Evolutionary conservation across 768 basidiomycete species (phyloP).

Genomic region (Mycena galericulata): DNA sequence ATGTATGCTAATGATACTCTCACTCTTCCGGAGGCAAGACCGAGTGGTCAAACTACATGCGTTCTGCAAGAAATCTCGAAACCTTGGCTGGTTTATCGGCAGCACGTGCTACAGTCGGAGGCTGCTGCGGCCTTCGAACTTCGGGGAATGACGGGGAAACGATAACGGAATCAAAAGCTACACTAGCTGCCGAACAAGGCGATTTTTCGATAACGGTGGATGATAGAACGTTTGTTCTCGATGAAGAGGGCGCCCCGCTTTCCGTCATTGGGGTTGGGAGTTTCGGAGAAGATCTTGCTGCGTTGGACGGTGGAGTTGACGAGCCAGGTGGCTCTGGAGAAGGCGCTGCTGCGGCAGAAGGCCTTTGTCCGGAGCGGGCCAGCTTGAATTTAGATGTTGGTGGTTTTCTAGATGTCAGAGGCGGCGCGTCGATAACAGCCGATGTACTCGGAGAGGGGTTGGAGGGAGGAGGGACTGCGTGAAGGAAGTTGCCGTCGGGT

Average conservation of each 20-base stretch:
- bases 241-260: slow-evolving; percentile 5
- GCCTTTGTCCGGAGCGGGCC: slow-evolving; percentile 42
- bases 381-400: slow-evolving; percentile 65
- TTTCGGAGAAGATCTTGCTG: slow-evolving; percentile 52
- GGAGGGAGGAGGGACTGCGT: slow-evolving; percentile 38
- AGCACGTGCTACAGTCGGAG: slow-evolving; percentile 29
- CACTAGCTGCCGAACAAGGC: background rate
- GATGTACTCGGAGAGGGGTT: slow-evolving; percentile 15
- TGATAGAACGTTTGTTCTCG: slow-evolving; percentile 18
- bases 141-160: slow-evolving; percentile 54
- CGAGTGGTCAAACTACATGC: slow-evolving; percentile 21
- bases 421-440: slow-evolving; percentile 34
- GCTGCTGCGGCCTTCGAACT: slow-evolving; percentile 27
- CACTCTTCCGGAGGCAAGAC: too few species aligned
- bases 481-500: slow-evolving; percentile 53
- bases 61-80: slow-evolving; percentile 32
- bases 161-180: slow-evolving; percentile 42
- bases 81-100: slow-evolving; percentile 31
- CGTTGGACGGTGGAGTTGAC: slow-evolving; percentile 43
- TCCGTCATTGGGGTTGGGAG: slow-evolving; percentile 22
- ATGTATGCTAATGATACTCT: too few species aligned
- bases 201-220: slow-evolving; percentile 32
- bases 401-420: slow-evolving; percentile 44
- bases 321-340: slow-evolving; percentile 33
- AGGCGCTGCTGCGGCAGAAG: background rate